A percentile compares a stretch with the other conserved stretches of the same genome.
Evolutionary conservation across 345 rosid species (phyloP).

Genomic region (Corchorus olitorius): DNA sequence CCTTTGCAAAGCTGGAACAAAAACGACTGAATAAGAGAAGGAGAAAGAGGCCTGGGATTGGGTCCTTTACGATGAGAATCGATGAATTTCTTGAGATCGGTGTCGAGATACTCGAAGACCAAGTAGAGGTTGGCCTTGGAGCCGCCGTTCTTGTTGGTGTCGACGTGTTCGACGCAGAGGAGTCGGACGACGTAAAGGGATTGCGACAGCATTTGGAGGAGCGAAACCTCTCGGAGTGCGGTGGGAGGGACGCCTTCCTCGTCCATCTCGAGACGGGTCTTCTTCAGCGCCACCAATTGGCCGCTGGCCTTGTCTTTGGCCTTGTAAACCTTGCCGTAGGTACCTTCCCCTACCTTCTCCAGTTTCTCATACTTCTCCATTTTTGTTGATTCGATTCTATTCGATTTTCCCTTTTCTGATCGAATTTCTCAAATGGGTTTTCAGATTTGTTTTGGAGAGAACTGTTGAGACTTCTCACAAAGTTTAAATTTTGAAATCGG

Average conservation of each 20-base stretch:
- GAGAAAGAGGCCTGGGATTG: conserved; percentile 62
- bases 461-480: too few species aligned
- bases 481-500: too few species aligned
- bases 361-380: conserved; percentile 97
- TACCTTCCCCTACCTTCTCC: conserved; percentile 94
- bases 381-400: too few species aligned
- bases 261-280: conserved; percentile 89
- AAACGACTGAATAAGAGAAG: conserved; percentile 61
- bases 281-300: conserved; percentile 78
- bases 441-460: too few species aligned
- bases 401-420: too few species aligned
- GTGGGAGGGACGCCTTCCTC: conserved; percentile 97
- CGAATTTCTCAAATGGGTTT: too few species aligned
- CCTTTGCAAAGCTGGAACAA: conserved; percentile 89
- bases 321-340: conserved; percentile 90
- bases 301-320: conserved; percentile 79
- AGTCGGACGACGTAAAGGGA: conserved; percentile 85
- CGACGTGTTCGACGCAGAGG: conserved; percentile 83
- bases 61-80: conserved; percentile 75
- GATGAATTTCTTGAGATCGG: conserved; percentile 86
- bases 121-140: conserved; percentile 72
- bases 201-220: conserved; percentile 84
- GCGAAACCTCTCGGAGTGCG: conserved; percentile 87
- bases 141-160: conserved; percentile 27
- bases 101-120: conserved; percentile 86